phyloP scores from a whole-genome alignment of 257 asterid species.

The Dorcoceras hygrometricum region DNA sequence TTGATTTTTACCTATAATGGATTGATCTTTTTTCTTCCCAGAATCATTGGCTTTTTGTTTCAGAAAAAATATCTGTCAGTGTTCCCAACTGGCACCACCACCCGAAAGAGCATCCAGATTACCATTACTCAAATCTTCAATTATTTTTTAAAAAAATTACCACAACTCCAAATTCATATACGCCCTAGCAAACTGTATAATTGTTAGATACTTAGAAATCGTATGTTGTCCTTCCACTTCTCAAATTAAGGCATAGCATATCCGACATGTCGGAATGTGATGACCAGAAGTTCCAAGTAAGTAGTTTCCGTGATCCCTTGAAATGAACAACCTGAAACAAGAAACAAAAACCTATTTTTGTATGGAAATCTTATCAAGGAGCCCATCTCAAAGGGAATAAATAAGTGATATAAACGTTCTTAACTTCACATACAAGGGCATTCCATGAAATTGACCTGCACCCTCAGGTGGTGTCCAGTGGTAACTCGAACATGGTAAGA shows the following conservation, averaged over 20 bases:
- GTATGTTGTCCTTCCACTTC: conserved; percentile 88
- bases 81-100: too few species aligned
- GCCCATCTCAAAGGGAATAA: conserved; percentile 6
- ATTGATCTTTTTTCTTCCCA: too few species aligned
- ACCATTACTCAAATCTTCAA: too few species aligned
- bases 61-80: too few species aligned
- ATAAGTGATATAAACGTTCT: background rate
- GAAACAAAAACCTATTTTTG: conserved; percentile 22
- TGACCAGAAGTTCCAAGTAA: conserved; percentile 75
- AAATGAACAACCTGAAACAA: conserved; percentile 77
- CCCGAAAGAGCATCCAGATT: too few species aligned
- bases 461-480: conserved; percentile 99
- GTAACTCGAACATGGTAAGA: conserved; percentile 75
- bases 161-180: too few species aligned
- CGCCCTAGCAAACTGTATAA: background rate
- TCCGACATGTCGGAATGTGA: conserved; percentile 50
- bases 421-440: conserved; percentile 98
- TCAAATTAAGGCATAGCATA: conserved; percentile 79
- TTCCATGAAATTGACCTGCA: conserved; percentile 95
- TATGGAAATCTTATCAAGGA: conserved; percentile 6
- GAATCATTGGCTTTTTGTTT: too few species aligned
- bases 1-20: too few species aligned
- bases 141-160: too few species aligned
- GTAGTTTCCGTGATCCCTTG: conserved; percentile 94
- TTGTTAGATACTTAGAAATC: conserved; percentile 44